Evolutionary conservation across 1,284 basidiomycete genomes (phyloP), one percentile per base, ranked within the genome.

Genomic region (Cyathus olla): DNA sequence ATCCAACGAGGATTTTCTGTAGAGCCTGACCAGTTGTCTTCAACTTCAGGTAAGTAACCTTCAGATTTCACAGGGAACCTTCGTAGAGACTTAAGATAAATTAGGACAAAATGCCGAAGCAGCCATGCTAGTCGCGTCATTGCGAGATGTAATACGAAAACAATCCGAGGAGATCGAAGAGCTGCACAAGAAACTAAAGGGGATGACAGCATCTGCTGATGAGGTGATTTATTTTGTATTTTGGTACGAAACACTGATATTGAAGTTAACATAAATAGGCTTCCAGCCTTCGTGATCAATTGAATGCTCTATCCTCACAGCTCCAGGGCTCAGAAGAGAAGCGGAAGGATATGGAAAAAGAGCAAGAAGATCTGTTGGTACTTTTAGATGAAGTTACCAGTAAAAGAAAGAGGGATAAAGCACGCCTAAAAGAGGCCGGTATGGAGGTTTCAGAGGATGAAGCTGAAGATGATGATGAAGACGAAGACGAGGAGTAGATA

Each of bases 351-450:
- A 87, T 90, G 26, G 92, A 95, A 74, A 97, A 96, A 79, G 96
- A 98, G 74, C 95, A 97, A 71, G 96, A 98, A 75, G 96, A 99
- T 76, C 76, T 99, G 57, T 83, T 99, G 2, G 96, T 99, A 0
- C 80, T 99, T 37, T 83, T 99, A 3, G 98, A 99, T 70, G 98
- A 99, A 77, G 81, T 99, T 55, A 94, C 89, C 52, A 87, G 84
- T 67, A 99, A 99, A 80, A 84, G 96, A 54, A 88, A 88, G 76
- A 83, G 81, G 64, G 97, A 99, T 75, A 98, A 98, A 81, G 85
- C 77, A 47, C 81, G 82, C 66, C 87, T 99, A 83, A 83, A 85
- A 66, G 87, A 86, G 54, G 88, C 87, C 22, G 94, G 93, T 0
- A 66, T 95, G 71, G 95, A 96, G 27, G 96, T 98, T 9, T 96